Percentiles rank a stretch among this genome's conserved stretches.
phyloP scores from a whole-genome alignment of 352 stramenopile genomes.

The Pythium guiyangense region DNA sequence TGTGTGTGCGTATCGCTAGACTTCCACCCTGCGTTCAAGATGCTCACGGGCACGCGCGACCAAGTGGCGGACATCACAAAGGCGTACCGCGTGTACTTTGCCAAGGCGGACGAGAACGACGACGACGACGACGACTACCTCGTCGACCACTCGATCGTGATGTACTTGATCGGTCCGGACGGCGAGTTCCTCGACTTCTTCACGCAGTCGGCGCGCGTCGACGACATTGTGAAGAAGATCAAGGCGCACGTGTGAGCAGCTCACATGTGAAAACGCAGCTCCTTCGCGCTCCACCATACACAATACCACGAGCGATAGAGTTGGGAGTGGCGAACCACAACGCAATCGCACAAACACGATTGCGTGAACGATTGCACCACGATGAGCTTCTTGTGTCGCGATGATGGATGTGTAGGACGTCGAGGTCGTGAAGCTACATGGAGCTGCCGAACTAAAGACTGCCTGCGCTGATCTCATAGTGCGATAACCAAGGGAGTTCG shows the following conservation, averaged over 20 bases:
- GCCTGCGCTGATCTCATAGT: background rate
- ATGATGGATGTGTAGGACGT: background rate
- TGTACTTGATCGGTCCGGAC: conserved; percentile 96
- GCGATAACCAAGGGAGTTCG: too few relatives aligned
- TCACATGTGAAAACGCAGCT: background rate
- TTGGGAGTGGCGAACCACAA: background rate
- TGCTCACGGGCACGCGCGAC: conserved; percentile 90
- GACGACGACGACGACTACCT: conserved; percentile 98
- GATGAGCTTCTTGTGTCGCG: background rate
- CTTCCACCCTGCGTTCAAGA: conserved; percentile 84
- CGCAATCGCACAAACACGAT: background rate
- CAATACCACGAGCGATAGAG: background rate
- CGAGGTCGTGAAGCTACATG: background rate
- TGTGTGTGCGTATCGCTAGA: conserved; percentile 20
- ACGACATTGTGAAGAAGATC: conserved; percentile 95
- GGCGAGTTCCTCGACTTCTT: conserved; percentile 99
- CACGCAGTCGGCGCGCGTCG: conserved; percentile 94
- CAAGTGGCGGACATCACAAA: conserved; percentile 97
- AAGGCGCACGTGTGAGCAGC: conserved; percentile 55
- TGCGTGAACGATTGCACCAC: background rate
- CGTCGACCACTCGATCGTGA: conserved; percentile 99
- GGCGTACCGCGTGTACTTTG: conserved; percentile 99
- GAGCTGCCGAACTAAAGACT: background rate
- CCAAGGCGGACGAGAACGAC: conserved; percentile 93
- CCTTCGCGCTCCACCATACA: background rate